These are phyloP conservation scores for Paraphaeosphaeria sporulosa DNA, from an alignment of 2,329 filamentous ascomycete genomes.

Conservation along the genomic window DNA sequence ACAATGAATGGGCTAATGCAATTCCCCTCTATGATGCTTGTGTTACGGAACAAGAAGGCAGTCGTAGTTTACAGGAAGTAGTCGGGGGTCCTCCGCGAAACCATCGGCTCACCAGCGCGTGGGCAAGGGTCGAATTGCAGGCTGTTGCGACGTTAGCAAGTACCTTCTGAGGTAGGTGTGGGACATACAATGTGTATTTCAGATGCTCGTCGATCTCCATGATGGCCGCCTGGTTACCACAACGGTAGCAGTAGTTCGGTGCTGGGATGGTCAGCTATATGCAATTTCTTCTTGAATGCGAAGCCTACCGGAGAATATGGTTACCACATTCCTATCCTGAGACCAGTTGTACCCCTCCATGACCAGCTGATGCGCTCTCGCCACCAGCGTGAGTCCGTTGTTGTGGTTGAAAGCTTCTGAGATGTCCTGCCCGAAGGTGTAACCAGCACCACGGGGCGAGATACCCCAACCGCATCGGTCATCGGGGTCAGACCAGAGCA, in stretches of 20 bases:
- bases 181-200: slow-evolving; percentile 97
- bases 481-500: slow-evolving; percentile 89
- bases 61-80: slow-evolving; percentile 83
- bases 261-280: slow-evolving; percentile 50
- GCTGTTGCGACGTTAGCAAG: slow-evolving; percentile 62
- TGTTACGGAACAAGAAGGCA: slow-evolving; percentile 13
- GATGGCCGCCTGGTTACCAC: slow-evolving; percentile 98
- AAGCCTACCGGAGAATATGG: slow-evolving; percentile 81
- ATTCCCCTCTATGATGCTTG: slow-evolving; percentile 23
- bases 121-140: slow-evolving; percentile 99
- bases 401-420: slow-evolving; percentile 99
- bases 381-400: slow-evolving; percentile 94
- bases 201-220: slow-evolving; percentile 99
- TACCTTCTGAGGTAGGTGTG: background rate
- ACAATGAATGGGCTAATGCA: slow-evolving; percentile 17
- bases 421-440: slow-evolving; percentile 96
- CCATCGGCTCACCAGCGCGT: slow-evolving; percentile 96
- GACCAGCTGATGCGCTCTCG: slow-evolving; percentile 94
- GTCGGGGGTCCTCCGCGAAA: slow-evolving; percentile 91
- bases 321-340: slow-evolving; percentile 96
- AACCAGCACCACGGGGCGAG: slow-evolving; percentile 90
- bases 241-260: slow-evolving; percentile 91
- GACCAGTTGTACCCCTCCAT: slow-evolving; percentile 99
- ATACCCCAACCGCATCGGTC: slow-evolving; percentile 97
- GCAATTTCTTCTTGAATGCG: background rate